A percentile compares a stretch with the other conserved stretches of the same genome.
Conservation (phyloP, 2,329 filamentous ascomycete species). For the Sclerotinia glacialis region DNA sequence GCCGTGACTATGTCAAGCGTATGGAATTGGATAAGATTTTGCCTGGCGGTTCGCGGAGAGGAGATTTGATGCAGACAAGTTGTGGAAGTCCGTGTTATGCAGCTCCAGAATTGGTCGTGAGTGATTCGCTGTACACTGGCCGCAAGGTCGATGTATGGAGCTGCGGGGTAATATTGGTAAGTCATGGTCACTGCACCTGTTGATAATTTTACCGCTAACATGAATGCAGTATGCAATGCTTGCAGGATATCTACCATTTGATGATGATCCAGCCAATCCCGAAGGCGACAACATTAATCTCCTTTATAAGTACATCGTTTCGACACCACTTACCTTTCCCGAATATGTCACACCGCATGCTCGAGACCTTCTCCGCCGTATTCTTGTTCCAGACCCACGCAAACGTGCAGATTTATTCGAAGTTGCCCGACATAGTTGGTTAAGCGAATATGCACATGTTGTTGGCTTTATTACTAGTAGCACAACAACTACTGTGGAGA, state of each 20-base stretch:
- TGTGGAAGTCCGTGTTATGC: constrained; percentile 98
- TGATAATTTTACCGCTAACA: constrained; percentile 29
- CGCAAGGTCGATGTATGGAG: constrained; percentile 99
- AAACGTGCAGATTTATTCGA: constrained; percentile 96
- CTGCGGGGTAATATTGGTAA: constrained; percentile 94
- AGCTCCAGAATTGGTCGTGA: constrained; percentile 93
- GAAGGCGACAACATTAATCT: constrained; percentile 99
- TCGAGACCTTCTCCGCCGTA: constrained; percentile 84
- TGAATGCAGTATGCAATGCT: constrained; percentile 87
- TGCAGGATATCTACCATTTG: constrained; percentile 94
- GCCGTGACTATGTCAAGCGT: constrained; percentile 84
- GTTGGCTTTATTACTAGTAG: constrained; percentile 97
- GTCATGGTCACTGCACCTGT: constrained; percentile 41
- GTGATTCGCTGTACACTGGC: constrained; percentile 94
- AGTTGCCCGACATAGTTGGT: constrained; percentile 95
- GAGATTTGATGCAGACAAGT: constrained; percentile 98
- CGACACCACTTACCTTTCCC: constrained; percentile 92
- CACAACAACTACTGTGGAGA: constrained; percentile 82
- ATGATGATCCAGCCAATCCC: constrained; percentile 96
- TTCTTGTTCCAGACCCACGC: constrained; percentile 90
- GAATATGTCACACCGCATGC: constrained; percentile 98
- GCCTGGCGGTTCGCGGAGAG: constrained; percentile 72
- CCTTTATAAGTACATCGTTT: constrained; percentile 98
- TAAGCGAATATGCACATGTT: constrained; percentile 94
- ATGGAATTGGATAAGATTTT: constrained; percentile 80